These are phyloP conservation scores for Xylaria sp. DNA, from an alignment of 2,329 filamentous ascomycete genomes.

Conservation along the genomic window DNA sequence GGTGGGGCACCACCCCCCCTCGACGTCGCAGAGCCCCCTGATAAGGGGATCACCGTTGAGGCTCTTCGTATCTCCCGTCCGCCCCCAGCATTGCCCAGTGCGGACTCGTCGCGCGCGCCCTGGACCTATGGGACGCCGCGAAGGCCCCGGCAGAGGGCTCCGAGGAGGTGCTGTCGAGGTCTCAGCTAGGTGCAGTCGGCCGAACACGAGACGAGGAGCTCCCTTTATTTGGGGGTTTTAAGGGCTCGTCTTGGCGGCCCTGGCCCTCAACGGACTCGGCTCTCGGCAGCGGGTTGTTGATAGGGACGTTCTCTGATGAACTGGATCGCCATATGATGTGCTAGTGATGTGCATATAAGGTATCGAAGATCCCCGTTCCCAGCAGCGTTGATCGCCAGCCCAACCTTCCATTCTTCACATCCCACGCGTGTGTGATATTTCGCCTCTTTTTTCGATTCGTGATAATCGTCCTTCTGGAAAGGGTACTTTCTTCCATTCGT, in stretches of 20 bases:
- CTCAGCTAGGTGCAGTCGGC: too few relatives aligned
- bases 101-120: neutral
- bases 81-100: neutral
- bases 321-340: too few relatives aligned
- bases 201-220: neutral
- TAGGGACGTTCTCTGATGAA: too few relatives aligned
- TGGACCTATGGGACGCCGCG: neutral
- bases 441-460: conserved; percentile 12
- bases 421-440: conserved; percentile 1
- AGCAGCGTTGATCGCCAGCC: too few relatives aligned
- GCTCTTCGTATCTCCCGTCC: conserved; percentile 7
- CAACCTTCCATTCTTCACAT: neutral
- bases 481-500: conserved; percentile 15
- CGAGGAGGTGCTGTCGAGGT: too few relatives aligned
- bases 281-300: too few relatives aligned
- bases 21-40: conserved; percentile 14
- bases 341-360: neutral
- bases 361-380: neutral
- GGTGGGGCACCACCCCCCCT: neutral
- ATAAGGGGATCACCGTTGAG: conserved; percentile 21
- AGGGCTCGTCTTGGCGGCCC: neutral
- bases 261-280: neutral
- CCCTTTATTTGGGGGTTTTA: neutral
- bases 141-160: too few relatives aligned
- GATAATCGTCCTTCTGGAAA: conserved; percentile 25